Base-by-base conservation (phyloP, 345 rosid species). In the Eucalyptus camaldulensis region DNA sequence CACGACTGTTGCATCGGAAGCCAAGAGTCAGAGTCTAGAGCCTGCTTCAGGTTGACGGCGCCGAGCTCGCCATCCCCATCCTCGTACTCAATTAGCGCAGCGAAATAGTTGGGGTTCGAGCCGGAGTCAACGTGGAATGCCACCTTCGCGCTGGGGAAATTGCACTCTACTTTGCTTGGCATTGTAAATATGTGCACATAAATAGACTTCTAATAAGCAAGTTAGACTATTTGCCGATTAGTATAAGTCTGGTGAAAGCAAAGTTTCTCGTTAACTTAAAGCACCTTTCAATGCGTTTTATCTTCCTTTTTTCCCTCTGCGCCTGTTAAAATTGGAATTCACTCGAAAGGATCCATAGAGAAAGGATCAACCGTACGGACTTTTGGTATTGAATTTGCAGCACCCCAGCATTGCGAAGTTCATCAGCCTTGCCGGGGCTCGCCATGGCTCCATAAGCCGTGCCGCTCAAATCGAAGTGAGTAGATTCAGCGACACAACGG, bases 381-480 rank as follows among this genome's bases (percentile, higher is more conserved):
- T 92, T 93, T 91, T 86, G 90, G 56, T 92, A 93, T 58, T 90
- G 86, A 90, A 96, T 92, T 29, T 91, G 90, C 88, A 97, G 83
- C 89, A 88, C 87, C 45, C 99, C 98, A 22, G 92, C 98, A 33
- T 88, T 49, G 33, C 96, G 96, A 24, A 97, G 94, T 29, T 86
- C 81, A 10, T 91, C 91, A 3, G 91, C 97, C 86, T 91, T 89
- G 86, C 96, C 96, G 43, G 96, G 87, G 16, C 21, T 90, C 25
- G 99, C 98, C 96, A 97, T 93, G 90, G 95, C 96, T 86, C 98
- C 98, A 17, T 96, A 94, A 83, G 99, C 89, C 27, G 90, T 91
- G 65, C 99, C 97, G 17, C 98, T 96, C 15, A 96, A 87, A 81
- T 96, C 98, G 40, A 97, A 96, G 87, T 96, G 99, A 69, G 65